A percentile compares a stretch with the other conserved stretches of the same genome.
phyloP scores from a whole-genome alignment of 2,329 filamentous ascomycete genomes.

The Claviceps spartinae region DNA sequence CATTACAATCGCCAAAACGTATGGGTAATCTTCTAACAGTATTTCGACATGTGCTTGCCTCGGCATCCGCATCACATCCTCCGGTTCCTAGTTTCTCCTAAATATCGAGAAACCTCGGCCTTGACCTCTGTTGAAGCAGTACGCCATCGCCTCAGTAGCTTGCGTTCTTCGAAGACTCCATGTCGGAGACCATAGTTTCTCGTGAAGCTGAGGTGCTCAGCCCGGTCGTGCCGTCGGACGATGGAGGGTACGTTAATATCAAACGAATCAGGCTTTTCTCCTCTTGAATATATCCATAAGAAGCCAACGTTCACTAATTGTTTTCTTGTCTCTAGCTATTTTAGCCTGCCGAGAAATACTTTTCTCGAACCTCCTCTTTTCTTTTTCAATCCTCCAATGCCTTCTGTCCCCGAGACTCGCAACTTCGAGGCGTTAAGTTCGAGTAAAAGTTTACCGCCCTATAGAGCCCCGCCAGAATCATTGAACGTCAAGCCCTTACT shows the following conservation, averaged over 20 bases:
- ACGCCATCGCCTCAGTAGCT: background rate
- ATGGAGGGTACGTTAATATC: slow-evolving; percentile 6
- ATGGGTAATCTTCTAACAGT: background rate
- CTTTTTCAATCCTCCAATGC: slow-evolving; percentile 7
- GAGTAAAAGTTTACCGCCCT: slow-evolving; percentile 3
- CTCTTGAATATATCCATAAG: too few species aligned
- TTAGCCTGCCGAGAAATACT: slow-evolving; percentile 14
- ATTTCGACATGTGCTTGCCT: background rate
- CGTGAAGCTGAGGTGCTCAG: background rate
- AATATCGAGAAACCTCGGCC: background rate
- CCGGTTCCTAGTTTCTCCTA: background rate
- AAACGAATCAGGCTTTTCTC: background rate
- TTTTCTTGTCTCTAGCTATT: slow-evolving; percentile 15
- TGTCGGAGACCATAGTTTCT: slow-evolving; percentile 9
- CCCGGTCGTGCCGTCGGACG: background rate
- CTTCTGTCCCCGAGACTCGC: background rate
- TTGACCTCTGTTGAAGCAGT: background rate
- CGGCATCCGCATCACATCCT: background rate
- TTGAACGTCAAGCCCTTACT: background rate
- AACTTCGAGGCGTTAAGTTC: background rate
- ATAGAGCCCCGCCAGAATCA: background rate
- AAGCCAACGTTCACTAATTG: background rate
- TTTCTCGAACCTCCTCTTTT: slow-evolving; percentile 9
- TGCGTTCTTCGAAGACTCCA: slow-evolving; percentile 4
- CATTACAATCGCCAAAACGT: background rate